phyloP scores from a whole-genome alignment of 2,329 filamentous ascomycete genomes.

The Fusarium begoniae region DNA sequence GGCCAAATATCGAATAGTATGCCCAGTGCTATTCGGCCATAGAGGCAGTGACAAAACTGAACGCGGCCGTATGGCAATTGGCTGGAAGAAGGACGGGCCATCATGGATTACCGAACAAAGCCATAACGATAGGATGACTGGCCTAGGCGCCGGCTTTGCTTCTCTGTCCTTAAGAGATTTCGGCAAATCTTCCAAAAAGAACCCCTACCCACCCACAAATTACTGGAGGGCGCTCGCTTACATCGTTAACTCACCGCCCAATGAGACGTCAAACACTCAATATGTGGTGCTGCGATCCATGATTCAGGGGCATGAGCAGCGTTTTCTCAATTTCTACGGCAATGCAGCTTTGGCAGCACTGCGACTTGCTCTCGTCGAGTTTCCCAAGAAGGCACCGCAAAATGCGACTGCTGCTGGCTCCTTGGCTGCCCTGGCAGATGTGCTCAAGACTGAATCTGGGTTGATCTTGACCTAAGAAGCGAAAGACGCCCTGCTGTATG shows the following conservation, averaged over 20 bases:
- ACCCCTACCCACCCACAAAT: conserved; percentile 79
- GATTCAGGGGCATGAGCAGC: conserved; percentile 76
- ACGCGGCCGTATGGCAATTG: conserved; percentile 72
- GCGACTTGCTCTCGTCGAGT: conserved; percentile 75
- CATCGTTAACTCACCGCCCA: conserved; percentile 78
- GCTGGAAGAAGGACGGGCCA: conserved; percentile 73
- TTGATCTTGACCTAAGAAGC: conserved; percentile 53
- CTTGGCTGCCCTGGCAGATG: conserved; percentile 62
- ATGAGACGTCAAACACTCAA: conserved; percentile 77
- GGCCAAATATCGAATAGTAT: conserved; percentile 81
- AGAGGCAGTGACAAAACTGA: conserved; percentile 78
- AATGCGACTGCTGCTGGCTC: conserved; percentile 61
- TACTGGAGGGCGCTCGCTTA: conserved; percentile 85
- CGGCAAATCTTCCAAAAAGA: conserved; percentile 70
- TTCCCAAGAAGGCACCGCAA: conserved; percentile 66
- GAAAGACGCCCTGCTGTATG: not conserved
- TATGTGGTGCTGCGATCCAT: conserved; percentile 75
- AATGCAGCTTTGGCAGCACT: conserved; percentile 77
- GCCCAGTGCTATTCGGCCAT: conserved; percentile 87
- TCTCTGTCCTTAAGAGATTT: conserved; percentile 87
- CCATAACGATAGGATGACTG: conserved; percentile 86
- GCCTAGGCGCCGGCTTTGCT: conserved; percentile 84
- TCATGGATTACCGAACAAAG: conserved; percentile 72
- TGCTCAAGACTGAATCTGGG: conserved; percentile 61
- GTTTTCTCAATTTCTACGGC: conserved; percentile 85